phyloP scores from a whole-genome alignment of 257 asterid genomes.

The Buddleja alternifolia region DNA sequence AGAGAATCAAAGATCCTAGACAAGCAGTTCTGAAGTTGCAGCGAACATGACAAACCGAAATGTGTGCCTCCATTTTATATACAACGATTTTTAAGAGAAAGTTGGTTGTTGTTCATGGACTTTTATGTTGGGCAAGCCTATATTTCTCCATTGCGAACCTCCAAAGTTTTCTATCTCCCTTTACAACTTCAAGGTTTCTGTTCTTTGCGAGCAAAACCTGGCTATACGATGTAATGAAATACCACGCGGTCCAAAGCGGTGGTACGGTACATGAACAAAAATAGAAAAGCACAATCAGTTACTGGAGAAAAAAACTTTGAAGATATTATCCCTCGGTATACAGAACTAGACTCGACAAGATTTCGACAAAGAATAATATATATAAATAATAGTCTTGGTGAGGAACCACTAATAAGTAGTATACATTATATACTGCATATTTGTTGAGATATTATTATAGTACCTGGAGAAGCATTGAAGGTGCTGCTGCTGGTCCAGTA shows the following conservation, averaged over 20 bases:
- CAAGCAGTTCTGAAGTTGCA: no score
- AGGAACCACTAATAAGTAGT: no score
- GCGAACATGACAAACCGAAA: no score
- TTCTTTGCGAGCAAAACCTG: constrained; percentile 61
- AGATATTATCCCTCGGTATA: no score
- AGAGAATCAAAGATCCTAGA: no score
- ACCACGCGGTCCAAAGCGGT: constrained; percentile 30
- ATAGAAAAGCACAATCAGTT: constrained; percentile 19
- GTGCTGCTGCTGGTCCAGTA: constrained; percentile 43
- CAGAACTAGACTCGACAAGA: not conserved
- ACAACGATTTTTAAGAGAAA: no score
- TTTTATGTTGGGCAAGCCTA: no score
- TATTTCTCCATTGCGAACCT: no score
- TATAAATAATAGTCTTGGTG: no score
- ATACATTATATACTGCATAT: not conserved
- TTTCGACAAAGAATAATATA: no score
- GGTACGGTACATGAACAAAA: constrained; percentile 39
- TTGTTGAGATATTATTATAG: not conserved
- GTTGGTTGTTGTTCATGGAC: no score
- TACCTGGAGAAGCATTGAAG: constrained; percentile 76
- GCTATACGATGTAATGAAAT: constrained; percentile 49
- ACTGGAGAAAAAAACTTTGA: not conserved
- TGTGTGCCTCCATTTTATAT: no score
- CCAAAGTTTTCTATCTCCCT: not conserved
- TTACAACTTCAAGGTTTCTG: constrained; percentile 43